Evolutionary conservation across 495 filamentous ascomycete species (phyloP).

Genomic region (Tetracladium setigerum): DNA sequence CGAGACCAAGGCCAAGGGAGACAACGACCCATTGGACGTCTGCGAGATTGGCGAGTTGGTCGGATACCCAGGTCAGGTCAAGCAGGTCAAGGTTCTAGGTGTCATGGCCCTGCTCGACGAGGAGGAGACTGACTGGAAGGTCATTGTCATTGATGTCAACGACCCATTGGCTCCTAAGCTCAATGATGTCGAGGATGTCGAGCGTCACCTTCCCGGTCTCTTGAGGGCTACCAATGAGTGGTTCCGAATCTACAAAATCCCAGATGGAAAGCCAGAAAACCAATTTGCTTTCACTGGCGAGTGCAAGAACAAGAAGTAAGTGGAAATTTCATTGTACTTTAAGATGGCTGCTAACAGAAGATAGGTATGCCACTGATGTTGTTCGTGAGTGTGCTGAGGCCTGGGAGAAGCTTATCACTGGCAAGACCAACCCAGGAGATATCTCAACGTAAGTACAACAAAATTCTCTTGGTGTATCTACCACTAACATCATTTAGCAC

Average conservation of each 20-base stretch:
- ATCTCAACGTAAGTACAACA: constrained; percentile 71
- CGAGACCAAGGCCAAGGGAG: constrained; percentile 99
- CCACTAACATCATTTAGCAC: constrained; percentile 47
- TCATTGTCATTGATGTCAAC: constrained; percentile 98
- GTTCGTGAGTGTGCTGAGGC: constrained; percentile 93
- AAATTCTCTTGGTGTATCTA: neutral
- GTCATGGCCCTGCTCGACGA: constrained; percentile 99
- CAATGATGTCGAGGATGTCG: constrained; percentile 98
- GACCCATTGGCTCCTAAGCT: constrained; percentile 94
- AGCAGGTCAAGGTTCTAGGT: constrained; percentile 98
- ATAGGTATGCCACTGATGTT: constrained; percentile 83
- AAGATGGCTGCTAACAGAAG: constrained; percentile 18
- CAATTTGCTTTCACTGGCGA: constrained; percentile 99
- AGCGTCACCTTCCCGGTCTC: constrained; percentile 94
- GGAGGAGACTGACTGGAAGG: constrained; percentile 99
- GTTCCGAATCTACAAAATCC: constrained; percentile 99
- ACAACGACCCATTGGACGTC: constrained; percentile 98
- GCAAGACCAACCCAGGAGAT: constrained; percentile 66
- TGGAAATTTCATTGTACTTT: constrained; percentile 2
- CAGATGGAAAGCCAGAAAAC: constrained; percentile 99
- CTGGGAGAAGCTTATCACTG: constrained; percentile 91
- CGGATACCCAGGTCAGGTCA: constrained; percentile 89
- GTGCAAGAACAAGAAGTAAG: constrained; percentile 98
- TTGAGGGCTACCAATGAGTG: constrained; percentile 98
- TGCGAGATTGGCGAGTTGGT: constrained; percentile 99